Evolutionary conservation across 2,329 filamentous ascomycete species (phyloP).

Genomic region (Diaporthe sp.): DNA sequence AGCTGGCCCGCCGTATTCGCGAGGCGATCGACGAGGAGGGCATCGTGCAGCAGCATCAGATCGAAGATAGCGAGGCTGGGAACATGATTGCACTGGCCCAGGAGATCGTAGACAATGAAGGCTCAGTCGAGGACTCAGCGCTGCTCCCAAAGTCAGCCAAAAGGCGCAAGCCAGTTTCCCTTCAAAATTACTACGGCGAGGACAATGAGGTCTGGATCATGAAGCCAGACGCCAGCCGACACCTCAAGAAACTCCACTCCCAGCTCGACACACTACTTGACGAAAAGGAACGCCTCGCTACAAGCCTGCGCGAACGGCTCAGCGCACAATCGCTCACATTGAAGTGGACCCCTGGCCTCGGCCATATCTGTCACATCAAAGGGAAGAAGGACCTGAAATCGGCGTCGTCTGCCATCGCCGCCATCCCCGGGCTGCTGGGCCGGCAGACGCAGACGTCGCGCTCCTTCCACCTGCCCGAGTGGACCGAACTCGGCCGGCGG

Average conservation of each 20-base stretch:
- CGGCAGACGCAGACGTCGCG: conserved; percentile 83
- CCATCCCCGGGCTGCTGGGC: conserved; percentile 22
- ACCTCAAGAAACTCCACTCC: conserved; percentile 74
- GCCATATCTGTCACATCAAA: conserved; percentile 91
- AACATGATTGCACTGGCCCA: conserved; percentile 80
- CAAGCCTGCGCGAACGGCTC: conserved; percentile 70
- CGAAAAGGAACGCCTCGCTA: conserved; percentile 70
- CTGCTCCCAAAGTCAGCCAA: conserved; percentile 62
- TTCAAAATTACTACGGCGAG: conserved; percentile 68
- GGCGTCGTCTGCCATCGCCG: conserved; percentile 59
- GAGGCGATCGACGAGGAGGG: conserved; percentile 93
- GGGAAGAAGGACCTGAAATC: conserved; percentile 70
- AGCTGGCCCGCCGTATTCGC: conserved; percentile 77
- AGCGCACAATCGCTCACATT: conserved; percentile 75
- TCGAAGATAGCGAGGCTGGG: conserved; percentile 77
- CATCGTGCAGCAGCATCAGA: conserved; percentile 80
- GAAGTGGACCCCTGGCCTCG: conserved; percentile 86
- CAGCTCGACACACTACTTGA: conserved; percentile 69
- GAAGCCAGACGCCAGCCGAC: conserved; percentile 74
- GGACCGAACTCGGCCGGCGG: conserved; percentile 82
- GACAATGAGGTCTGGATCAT: conserved; percentile 73
- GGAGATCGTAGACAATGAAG: conserved; percentile 75
- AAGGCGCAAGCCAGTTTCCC: conserved; percentile 55
- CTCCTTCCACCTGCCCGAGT: conserved; percentile 85
- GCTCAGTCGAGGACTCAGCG: conserved; percentile 65